phyloP scores from a whole-genome alignment of 306 rosid species.

The Malus asiatica region DNA sequence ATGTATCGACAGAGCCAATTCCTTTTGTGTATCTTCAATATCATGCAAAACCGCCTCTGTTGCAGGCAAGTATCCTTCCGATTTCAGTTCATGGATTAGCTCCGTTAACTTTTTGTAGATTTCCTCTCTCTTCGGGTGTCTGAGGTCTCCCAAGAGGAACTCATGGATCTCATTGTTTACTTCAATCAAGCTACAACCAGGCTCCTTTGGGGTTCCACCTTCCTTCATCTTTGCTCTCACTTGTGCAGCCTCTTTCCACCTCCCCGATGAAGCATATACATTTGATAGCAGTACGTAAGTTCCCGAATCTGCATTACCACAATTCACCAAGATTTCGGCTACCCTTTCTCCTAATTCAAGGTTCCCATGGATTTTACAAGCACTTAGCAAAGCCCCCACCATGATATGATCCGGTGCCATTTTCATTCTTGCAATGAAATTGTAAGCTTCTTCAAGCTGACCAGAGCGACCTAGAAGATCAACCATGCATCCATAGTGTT shows the following conservation, averaged over 20 bases:
- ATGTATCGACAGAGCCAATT: conserved; percentile 35
- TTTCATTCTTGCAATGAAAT: conserved; percentile 22
- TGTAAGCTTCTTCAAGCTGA: conserved; percentile 33
- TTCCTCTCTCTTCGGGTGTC: conserved; percentile 31
- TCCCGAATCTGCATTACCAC: conserved; percentile 31
- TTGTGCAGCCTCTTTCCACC: conserved; percentile 25
- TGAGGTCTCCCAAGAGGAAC: conserved; percentile 40
- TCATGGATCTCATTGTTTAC: conserved; percentile 40
- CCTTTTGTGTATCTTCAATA: conserved; percentile 31
- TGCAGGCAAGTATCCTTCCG: conserved; percentile 34
- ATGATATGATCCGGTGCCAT: conserved; percentile 29
- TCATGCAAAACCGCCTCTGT: conserved; percentile 35
- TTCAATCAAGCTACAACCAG: conserved; percentile 48
- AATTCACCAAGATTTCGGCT: conserved; percentile 27
- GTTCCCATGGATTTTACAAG: conserved; percentile 41
- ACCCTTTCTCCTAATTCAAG: conserved; percentile 32
- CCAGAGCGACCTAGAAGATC: conserved; percentile 47
- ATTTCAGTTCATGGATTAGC: conserved; percentile 21
- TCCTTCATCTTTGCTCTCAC: conserved; percentile 38
- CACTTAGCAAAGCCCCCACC: conserved; percentile 43
- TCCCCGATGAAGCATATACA: conserved; percentile 35
- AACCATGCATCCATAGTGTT: conserved; percentile 50
- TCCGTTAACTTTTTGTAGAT: conserved; percentile 30
- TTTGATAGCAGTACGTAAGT: conserved; percentile 33
- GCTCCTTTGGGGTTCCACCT: conserved; percentile 36